Evolutionary conservation across 306 rosid species (phyloP), one percentile per base, ranked within the genome.

Genomic region (Vicia villosa): DNA sequence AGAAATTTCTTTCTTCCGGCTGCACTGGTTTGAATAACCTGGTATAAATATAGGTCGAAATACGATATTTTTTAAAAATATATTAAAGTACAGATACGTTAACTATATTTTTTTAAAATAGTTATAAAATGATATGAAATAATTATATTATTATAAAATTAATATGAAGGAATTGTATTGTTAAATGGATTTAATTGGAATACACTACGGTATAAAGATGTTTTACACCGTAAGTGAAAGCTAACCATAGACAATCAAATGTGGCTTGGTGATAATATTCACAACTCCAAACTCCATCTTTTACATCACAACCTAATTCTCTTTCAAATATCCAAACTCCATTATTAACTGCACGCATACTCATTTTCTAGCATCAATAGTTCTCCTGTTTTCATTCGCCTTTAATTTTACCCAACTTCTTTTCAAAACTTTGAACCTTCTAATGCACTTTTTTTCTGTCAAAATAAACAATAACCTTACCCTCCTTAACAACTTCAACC

Each of bases 401-500:
- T 85, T 7, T 5, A 81, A 46, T 87, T 87, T 57, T 43, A 51
- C 5, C 62, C 82, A 1, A 37, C 43, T 2, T 14, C 74, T 0
- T 55, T 36, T 19, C 10, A 0, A 0, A 54, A 16, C n/a, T 83
- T 83, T 11, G 12, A 12, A 2, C 15, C 8, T 3, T 28, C 13
- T 0, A 28, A 69, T 0, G 68, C 86, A 21, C n/a, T 22, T 77
- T 17, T 88, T 88, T 70, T 81, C 88, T 3, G 94, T 88, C 34
- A 43, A 26, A 46, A 74, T 72, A 8, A 26, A 55, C 37, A 7
- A 12, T 4, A 20, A 14, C 16, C n/a, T 69, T 1, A 80, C 84
- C n/a, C 83, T 85, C n/a, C 84, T 88, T 1, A 57, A 58, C 1
- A 68, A 88, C 74, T 83, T 86, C 80, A 83, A 67, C 11, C 51